phyloP scores from a whole-genome alignment of 2,329 filamentous ascomycete species.

The Neonectria sp. region DNA sequence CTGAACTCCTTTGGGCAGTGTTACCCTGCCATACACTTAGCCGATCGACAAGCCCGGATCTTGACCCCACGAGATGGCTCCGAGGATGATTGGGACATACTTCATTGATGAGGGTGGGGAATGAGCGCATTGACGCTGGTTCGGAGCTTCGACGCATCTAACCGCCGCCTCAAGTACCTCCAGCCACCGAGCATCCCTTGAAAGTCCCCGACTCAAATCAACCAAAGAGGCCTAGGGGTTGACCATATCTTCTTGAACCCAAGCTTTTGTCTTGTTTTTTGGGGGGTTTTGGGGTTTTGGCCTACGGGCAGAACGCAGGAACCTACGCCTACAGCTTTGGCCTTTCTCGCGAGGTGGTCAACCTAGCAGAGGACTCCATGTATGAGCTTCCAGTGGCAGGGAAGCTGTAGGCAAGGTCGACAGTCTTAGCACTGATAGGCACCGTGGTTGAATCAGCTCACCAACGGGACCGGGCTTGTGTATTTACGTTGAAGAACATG shows the following conservation, averaged over 20 bases:
- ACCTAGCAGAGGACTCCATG: slow-evolving; percentile 3
- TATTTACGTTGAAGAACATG: background rate
- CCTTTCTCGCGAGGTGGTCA: slow-evolving; percentile 12
- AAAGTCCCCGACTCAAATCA: too few species aligned
- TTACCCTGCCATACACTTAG: background rate
- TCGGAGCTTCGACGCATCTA: too few species aligned
- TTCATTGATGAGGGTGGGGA: background rate
- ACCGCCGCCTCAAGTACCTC: too few species aligned
- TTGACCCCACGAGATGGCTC: background rate
- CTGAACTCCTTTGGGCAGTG: background rate
- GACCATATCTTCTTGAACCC: too few species aligned
- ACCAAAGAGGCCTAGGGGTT: too few species aligned
- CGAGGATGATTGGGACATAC: background rate
- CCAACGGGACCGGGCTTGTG: background rate
- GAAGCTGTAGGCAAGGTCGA: background rate
- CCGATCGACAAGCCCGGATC: background rate
- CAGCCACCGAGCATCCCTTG: too few species aligned
- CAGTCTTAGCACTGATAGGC: background rate
- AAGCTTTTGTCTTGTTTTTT: too few species aligned
- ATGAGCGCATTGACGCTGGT: too few species aligned
- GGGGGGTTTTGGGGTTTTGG: background rate
- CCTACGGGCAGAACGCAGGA: slow-evolving; percentile 35
- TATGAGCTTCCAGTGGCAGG: slow-evolving; percentile 4
- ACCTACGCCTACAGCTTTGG: slow-evolving; percentile 42
- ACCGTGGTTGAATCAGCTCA: background rate